These are phyloP conservation scores for Malus sylvestris DNA, from an alignment of 306 rosid species.

Conservation along the genomic window DNA sequence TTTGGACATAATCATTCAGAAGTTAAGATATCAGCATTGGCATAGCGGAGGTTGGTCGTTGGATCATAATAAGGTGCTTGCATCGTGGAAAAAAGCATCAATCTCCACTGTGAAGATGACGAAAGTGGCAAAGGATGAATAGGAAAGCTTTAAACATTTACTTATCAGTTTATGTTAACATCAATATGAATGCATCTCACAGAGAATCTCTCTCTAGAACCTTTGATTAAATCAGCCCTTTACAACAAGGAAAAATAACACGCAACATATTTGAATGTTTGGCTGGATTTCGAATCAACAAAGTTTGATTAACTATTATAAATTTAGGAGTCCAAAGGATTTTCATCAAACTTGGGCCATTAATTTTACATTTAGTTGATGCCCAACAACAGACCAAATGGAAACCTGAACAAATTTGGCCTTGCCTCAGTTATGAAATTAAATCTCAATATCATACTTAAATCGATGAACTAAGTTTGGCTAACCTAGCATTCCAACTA, in stretches of 20 bases:
- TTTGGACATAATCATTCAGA: conserved; percentile 19
- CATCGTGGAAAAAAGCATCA: conserved; percentile 8
- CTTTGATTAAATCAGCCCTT: neutral
- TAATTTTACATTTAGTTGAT: neutral
- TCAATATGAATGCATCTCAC: neutral
- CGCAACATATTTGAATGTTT: too few species aligned
- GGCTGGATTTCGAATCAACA: too few species aligned
- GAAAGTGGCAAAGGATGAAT: neutral
- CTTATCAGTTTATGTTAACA: neutral
- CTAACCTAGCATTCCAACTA: too few species aligned
- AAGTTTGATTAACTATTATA: too few species aligned
- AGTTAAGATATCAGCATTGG: too few species aligned
- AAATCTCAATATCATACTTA: neutral
- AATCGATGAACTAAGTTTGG: too few species aligned
- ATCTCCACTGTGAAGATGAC: neutral
- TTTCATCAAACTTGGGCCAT: neutral
- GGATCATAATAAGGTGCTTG: conserved; percentile 95
- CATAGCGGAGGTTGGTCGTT: conserved; percentile 57
- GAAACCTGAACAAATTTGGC: neutral
- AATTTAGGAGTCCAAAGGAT: too few species aligned
- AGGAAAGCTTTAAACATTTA: neutral
- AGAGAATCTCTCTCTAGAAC: neutral
- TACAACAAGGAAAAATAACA: neutral
- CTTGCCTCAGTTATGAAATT: neutral
- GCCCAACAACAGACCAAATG: too few species aligned